Evolutionary conservation across 345 rosid species (phyloP), one percentile per base, ranked within the genome.

Genomic region (Ailanthus altissimus): DNA sequence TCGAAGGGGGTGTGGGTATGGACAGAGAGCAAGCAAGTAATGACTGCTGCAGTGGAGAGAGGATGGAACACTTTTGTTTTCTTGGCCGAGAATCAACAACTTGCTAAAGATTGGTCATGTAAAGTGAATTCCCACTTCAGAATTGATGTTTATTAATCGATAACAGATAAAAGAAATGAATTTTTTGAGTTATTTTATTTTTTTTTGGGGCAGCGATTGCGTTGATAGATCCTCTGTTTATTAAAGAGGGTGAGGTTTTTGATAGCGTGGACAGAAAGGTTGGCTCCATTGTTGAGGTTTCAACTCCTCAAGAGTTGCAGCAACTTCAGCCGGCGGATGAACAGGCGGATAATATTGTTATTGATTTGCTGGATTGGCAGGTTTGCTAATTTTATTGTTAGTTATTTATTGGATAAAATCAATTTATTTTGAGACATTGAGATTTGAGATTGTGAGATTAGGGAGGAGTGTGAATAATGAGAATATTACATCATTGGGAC

Each of bases 31-130:
- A 90, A 90, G 84, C 85, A 87, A 42, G 95, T 91, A 5, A 91
- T 93, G 95, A 87, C 93, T 15, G 84, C 86, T 78, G 91, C 97
- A 11, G 97, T 94, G 7, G 97, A 93, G 84, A 86, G 97, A 75
- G 98, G 97, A 1, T 94, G 97, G 97, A 93, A 85, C 82, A 93
- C 94, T n/a, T 88, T 94, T 84, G 1, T 93, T 53, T 93, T 90
- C 86, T 66, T 84, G 43, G 75, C 86, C 14, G 61, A 81, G 40
- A 80, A 75, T 78, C 84, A 74, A 57, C 57, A 85, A 66, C 93
- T 93, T 71, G 94, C 91, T 4, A n/a, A 40, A 61, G 90, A 89
- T 16, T 94, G 98, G 97, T 93, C 97, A 67, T 85, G 97, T 94
- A 84, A 77, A 20, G 60, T 73, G 51, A 51, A 6, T 61, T 50